Conservation (phyloP, 129 eudicot genomes). For the Glebionis coronaria region DNA sequence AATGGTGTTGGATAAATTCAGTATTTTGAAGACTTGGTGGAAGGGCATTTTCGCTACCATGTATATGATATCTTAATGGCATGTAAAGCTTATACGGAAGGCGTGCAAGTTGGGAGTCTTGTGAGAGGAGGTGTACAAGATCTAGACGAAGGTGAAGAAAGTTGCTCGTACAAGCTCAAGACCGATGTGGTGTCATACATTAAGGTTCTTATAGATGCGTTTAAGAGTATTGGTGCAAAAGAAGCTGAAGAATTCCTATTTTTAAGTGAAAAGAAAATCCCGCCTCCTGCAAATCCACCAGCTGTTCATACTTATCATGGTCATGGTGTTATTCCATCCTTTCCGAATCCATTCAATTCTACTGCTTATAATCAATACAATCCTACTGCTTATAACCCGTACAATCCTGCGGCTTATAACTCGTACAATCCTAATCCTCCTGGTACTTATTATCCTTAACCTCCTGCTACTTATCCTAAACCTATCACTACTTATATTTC, state of each 20-base stretch:
- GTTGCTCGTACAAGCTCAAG: constrained; percentile 50
- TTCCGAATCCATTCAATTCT: too few relatives aligned
- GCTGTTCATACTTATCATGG: too few relatives aligned
- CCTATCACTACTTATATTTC: too few relatives aligned
- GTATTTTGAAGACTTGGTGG: constrained; percentile 75
- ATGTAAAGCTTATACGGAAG: constrained; percentile 70
- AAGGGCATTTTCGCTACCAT: constrained; percentile 54
- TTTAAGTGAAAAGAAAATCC: constrained; percentile 23
- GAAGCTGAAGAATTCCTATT: constrained; percentile 48
- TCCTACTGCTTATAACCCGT: too few relatives aligned
- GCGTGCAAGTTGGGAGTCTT: constrained; percentile 68
- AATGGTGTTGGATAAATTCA: constrained; percentile 19
- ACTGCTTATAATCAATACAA: too few relatives aligned
- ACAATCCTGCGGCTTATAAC: too few relatives aligned
- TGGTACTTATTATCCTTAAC: too few relatives aligned
- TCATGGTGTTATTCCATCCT: too few relatives aligned
- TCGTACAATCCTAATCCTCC: too few relatives aligned
- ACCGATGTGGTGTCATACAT: constrained; percentile 30
- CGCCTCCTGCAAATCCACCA: too few relatives aligned
- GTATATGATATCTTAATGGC: constrained; percentile 62
- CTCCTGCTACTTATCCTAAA: too few relatives aligned
- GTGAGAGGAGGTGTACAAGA: constrained; percentile 69
- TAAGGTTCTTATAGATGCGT: constrained; percentile 38
- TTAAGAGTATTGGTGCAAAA: constrained; percentile 50
- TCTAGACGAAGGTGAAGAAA: constrained; percentile 45